Base-by-base conservation (phyloP, 2,329 filamentous ascomycete species). In the Nigrospora osmanthi region DNA sequence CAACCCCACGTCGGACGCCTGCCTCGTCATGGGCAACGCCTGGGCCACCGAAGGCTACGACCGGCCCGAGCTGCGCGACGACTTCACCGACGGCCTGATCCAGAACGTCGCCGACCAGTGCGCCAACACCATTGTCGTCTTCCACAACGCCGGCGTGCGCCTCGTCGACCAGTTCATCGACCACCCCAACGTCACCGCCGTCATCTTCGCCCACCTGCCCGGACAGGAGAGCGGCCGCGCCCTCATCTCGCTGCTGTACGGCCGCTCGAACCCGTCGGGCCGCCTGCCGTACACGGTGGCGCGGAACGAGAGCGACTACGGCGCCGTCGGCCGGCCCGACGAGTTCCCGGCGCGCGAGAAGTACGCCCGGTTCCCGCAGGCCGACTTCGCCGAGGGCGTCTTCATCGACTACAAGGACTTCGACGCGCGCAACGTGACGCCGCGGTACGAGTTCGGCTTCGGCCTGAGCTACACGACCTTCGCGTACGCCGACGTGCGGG, bases 1-100 rank as follows among this genome's bases (percentile, higher is more conserved):
- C 4, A 58, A 66, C 37, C 51, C 56, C 14, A 59, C 33, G 6
- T 58, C 66, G 9, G 68, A 85, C 56, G 64, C 85, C 14, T 86
- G 83, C 42, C 55, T 75, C 3, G 70, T 75, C 0, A 68, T 76
- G 49, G 67, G 74, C 52, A 76, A 76, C 55, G 66, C 59, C 34
- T 80, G 83, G 61, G 73, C 78, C 2, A 78, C 80, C 0, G 83
- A 87, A 60, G 82, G 81, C 1, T 80, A 69, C 52, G 65, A 80
- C 46, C 65, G 71, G 49, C 61, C 71, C 3, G 68, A 68, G 17
- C 68, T 85, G 44, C 70, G 72, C 39, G 81, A 85, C 54, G 81
- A 78, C 47, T 70, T 71, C 15, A 71, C 67, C 11, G 71, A 77
- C 44, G 52, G 52, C 1, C 57, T 76, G 1, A 64, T 77, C 11